Evolutionary conservation across 2,329 filamentous ascomycete species (phyloP).

Genomic region (Hymenoscyphus repandus): DNA sequence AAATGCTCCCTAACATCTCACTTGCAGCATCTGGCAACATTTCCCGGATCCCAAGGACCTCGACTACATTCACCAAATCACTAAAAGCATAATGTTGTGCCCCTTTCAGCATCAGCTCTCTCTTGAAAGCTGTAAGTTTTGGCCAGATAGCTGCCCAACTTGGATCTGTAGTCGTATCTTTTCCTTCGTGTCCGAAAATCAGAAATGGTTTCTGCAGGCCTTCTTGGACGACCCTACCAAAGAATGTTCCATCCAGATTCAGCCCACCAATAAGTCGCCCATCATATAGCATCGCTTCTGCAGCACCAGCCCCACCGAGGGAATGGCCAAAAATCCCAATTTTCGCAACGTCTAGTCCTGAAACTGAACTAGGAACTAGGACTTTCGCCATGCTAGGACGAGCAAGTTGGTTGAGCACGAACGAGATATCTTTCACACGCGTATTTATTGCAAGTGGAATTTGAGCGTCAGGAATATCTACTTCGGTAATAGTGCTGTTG

Average conservation of each 20-base stretch:
- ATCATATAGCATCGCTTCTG: slow-evolving; percentile 28
- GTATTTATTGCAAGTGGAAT: slow-evolving; percentile 13
- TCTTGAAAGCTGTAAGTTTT: slow-evolving; percentile 18
- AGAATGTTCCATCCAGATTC: slow-evolving; percentile 34
- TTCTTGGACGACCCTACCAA: slow-evolving; percentile 20
- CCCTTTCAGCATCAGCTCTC: slow-evolving; percentile 15
- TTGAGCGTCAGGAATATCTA: slow-evolving; percentile 16
- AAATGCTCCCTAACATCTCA: slow-evolving; percentile 17
- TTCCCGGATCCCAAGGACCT: slow-evolving; percentile 8
- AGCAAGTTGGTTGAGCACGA: slow-evolving; percentile 22
- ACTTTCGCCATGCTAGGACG: not conserved
- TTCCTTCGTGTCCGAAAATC: slow-evolving; percentile 25
- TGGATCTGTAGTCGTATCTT: slow-evolving; percentile 21
- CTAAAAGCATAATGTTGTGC: slow-evolving; percentile 17
- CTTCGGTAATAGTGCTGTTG: slow-evolving; percentile 12
- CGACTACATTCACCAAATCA: slow-evolving; percentile 15
- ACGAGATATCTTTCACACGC: slow-evolving; percentile 22
- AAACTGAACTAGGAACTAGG: slow-evolving; percentile 6
- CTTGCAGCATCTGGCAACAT: slow-evolving; percentile 1
- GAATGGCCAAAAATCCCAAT: slow-evolving; percentile 24
- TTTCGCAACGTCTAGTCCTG: slow-evolving; percentile 24
- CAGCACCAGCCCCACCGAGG: slow-evolving; percentile 31
- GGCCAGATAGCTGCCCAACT: slow-evolving; percentile 17
- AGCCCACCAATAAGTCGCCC: slow-evolving; percentile 30
- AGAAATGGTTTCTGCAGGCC: slow-evolving; percentile 30